Base-by-base conservation (phyloP, 352 stramenopile species). In the Blastocystis sp. region DNA sequence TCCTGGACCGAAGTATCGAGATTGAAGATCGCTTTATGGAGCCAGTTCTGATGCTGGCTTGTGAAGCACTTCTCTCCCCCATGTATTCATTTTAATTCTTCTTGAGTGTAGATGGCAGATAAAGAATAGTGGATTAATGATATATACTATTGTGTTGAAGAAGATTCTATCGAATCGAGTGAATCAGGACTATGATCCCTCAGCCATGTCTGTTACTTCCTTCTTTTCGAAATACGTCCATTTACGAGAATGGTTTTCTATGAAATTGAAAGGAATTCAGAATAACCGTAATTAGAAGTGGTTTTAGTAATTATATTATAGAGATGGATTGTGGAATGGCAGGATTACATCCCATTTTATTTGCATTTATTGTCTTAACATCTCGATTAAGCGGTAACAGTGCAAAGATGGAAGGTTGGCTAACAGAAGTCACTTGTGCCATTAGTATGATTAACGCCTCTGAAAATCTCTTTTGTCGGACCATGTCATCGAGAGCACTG, bases 71-170 rank as follows among this genome's bases (percentile, higher is more conserved):
- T 4, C 15, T 19, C 5, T 84, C 73, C 1, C 24, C 57, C 17
- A 42, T 84, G 73, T 84, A 68, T 33, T 13, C 17, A 2, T 81
- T 27, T 3, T 17, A 1, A 33, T 4, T 37, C 19, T 24, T 5
- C 60, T 6, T 11, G 24, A 64, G 5, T 48, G 48, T 66, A 84
- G 73, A 17, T 84, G 73, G 73, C 53, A 30, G 19, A 42, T 84
- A 42, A 84, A 84, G 51, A 84, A 84, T 17, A 84, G 73, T 57
- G 73, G 73, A 9, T 35, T 84, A 7, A 84, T 84, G 73, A 44
- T 84, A 4, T 84, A 84, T 42, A 84, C 73, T 35, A 57, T 84
- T 33, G 13, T 84, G 30, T 57, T 84, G 42, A 84, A 84, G 27
- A 84, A 84, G 33, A 33, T 84, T 19, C 56, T 84, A 5, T 27